Evolutionary conservation across 2,329 filamentous ascomycete species (phyloP).

Genomic region (Neurospora sp.): DNA sequence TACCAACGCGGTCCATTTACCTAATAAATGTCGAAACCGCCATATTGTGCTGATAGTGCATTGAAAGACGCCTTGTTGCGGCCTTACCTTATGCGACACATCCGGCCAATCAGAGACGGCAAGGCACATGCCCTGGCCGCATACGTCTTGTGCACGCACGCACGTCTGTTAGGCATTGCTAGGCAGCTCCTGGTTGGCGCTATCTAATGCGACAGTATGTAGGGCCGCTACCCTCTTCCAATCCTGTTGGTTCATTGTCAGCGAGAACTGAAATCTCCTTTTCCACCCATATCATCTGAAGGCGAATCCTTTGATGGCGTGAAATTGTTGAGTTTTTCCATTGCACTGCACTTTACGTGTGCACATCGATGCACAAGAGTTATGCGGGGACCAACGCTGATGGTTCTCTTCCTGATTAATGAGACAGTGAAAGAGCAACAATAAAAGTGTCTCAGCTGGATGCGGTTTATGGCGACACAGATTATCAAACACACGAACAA

Average conservation of each 20-base stretch:
- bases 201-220: not conserved
- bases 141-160: not conserved
- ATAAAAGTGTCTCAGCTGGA: not conserved
- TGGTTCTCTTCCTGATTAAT: not conserved
- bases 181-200: not conserved
- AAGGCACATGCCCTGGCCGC: not conserved
- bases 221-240: not conserved
- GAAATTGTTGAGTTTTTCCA: not conserved
- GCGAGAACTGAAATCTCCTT: not conserved
- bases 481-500: not conserved
- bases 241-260: not conserved
- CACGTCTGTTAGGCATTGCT: not conserved
- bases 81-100: not conserved
- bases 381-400: not conserved
- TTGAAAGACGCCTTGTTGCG: not conserved
- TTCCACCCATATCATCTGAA: not conserved
- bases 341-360: not conserved
- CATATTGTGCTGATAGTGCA: not conserved
- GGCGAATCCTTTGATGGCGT: not conserved
- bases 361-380: not conserved
- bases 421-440: not conserved
- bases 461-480: not conserved
- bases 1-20: not conserved
- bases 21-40: not conserved
- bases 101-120: not conserved